Conservation (phyloP, 179 eudicot species). For the Dionaea muscipula region DNA sequence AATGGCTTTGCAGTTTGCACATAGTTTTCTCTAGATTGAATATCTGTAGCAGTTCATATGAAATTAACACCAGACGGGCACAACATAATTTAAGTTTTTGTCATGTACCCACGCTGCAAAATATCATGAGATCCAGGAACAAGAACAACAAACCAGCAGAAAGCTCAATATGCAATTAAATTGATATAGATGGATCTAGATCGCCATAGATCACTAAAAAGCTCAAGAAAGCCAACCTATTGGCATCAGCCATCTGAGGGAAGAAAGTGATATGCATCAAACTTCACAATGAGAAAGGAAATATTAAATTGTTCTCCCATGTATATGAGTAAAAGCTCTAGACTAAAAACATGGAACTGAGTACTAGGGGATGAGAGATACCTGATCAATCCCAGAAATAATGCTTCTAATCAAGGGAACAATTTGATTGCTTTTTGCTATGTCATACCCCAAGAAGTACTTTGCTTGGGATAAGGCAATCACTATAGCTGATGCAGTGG, state of each 20-base stretch:
- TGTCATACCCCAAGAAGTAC: constrained; percentile 81
- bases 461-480: constrained; percentile 94
- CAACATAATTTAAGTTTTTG: no score
- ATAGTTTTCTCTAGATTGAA: no score
- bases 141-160: no score
- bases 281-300: not conserved
- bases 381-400: constrained; percentile 66
- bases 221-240: not conserved
- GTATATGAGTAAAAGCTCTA: not conserved
- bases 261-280: not conserved
- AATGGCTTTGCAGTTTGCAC: no score
- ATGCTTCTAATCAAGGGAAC: constrained; percentile 74
- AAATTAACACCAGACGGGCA: no score
- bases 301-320: not conserved
- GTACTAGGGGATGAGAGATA: constrained; percentile 17
- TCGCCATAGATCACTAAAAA: no score
- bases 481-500: constrained; percentile 94
- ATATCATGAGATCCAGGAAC: no score
- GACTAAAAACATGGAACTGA: not conserved
- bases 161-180: no score
- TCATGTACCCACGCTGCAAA: no score
- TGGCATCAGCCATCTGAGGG: not conserved
- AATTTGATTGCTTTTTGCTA: constrained; percentile 72
- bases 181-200: no score
- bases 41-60: no score